phyloP scores from a whole-genome alignment of 192 early-diverging fungal species.

The Lobosporangium transversale region DNA sequence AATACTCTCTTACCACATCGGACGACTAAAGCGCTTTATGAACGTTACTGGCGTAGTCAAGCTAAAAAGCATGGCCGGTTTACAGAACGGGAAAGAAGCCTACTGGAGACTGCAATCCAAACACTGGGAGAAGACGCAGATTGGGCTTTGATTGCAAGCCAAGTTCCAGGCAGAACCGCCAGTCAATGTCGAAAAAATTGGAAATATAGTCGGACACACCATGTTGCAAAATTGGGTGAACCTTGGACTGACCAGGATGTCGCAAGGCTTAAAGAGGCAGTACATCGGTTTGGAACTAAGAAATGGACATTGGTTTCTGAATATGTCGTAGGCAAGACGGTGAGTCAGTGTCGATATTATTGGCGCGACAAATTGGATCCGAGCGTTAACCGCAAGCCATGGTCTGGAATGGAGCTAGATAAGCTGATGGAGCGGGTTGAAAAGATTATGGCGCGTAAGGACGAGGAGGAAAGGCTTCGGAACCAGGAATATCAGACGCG shows the following conservation, averaged over 20 bases:
- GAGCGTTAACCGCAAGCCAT: not conserved
- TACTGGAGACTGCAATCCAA: conserved; percentile 33
- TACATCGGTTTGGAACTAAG: conserved; percentile 26
- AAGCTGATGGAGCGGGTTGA: conserved; percentile 29
- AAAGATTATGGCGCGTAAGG: conserved; percentile 12
- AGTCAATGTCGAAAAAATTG: conserved; percentile 36
- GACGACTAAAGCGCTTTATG: conserved; percentile 28
- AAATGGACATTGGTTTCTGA: conserved; percentile 30
- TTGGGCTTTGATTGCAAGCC: conserved; percentile 33
- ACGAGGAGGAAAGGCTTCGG: conserved; percentile 10
- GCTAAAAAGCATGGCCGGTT: conserved; percentile 37
- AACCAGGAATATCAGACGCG: not conserved
- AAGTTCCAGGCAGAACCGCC: conserved; percentile 38
- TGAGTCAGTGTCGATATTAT: conserved; percentile 22
- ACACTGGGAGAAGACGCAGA: conserved; percentile 33
- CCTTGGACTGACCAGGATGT: conserved; percentile 34
- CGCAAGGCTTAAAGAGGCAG: conserved; percentile 24
- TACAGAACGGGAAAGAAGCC: conserved; percentile 22
- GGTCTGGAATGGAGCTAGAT: conserved; percentile 27
- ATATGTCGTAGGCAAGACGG: conserved; percentile 45
- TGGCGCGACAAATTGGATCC: conserved; percentile 34
- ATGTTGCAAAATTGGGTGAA: conserved; percentile 26
- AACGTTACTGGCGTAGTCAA: conserved; percentile 33
- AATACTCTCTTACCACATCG: conserved; percentile 26
- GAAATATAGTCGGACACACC: conserved; percentile 34